Conservation (phyloP, 345 rosid genomes). For the Balakata baccata region DNA sequence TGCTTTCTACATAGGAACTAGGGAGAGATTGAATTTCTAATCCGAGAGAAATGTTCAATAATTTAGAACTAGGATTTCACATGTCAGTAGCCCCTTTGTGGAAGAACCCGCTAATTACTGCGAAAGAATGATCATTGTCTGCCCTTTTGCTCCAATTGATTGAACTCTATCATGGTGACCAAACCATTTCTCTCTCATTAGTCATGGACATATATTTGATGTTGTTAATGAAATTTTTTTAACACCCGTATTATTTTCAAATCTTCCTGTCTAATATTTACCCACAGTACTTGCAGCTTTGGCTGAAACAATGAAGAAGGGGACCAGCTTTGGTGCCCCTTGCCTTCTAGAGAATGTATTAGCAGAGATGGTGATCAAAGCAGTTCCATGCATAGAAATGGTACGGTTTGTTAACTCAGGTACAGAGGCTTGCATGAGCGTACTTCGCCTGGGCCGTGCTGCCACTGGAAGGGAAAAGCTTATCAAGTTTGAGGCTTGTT, state of each 20-base stretch:
- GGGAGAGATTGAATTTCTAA: not conserved
- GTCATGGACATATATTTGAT: not conserved
- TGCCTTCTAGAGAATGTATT: slow-evolving; percentile 85
- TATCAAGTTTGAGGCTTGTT: slow-evolving; percentile 92
- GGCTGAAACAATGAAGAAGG: slow-evolving; percentile 91
- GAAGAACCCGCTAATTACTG: not conserved
- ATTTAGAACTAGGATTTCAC: not conserved
- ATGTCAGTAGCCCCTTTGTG: not conserved
- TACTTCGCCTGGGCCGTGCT: slow-evolving; percentile 90
- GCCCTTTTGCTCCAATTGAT: slow-evolving; percentile 5
- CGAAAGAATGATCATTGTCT: not conserved
- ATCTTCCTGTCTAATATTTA: slow-evolving; percentile 12
- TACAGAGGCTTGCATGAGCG: slow-evolving; percentile 97
- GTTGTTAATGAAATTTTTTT: not conserved
- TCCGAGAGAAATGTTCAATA: not conserved
- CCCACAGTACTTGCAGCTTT: slow-evolving; percentile 70
- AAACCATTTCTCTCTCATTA: not conserved
- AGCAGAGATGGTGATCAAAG: slow-evolving; percentile 91
- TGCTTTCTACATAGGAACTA: not conserved
- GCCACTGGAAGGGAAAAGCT: slow-evolving; percentile 66
- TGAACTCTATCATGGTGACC: not conserved
- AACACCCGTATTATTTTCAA: not conserved
- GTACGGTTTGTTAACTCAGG: slow-evolving; percentile 89
- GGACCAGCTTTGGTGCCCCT: slow-evolving; percentile 99
- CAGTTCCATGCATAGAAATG: slow-evolving; percentile 92